phyloP scores from a whole-genome alignment of 2,329 filamentous ascomycete species.

The Leptosphaerulina australis region DNA sequence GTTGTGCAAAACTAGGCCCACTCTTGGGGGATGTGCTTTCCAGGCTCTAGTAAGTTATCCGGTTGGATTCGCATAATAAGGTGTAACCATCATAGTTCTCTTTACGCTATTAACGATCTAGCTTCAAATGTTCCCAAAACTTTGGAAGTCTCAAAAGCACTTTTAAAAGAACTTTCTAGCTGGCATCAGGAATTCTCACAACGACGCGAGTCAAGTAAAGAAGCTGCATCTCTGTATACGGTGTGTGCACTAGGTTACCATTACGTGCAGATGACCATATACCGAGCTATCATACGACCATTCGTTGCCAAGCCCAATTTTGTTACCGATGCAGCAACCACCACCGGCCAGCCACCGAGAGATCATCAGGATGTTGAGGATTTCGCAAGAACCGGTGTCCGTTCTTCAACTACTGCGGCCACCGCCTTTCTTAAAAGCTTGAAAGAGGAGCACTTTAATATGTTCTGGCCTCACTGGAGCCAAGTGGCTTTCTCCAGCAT shows the following conservation, averaged over 20 bases:
- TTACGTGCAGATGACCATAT: slow-evolving; percentile 19
- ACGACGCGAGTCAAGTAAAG: no score
- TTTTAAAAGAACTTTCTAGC: no score
- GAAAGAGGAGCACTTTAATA: slow-evolving; percentile 12
- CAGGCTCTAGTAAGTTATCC: slow-evolving; percentile 9
- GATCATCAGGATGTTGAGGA: no score
- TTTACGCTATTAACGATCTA: no score
- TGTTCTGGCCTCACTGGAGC: slow-evolving; percentile 23
- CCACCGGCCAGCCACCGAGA: no score
- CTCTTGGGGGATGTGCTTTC: slow-evolving; percentile 6
- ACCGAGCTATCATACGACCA: slow-evolving; percentile 16
- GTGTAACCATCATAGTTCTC: no score
- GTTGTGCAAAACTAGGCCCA: background rate
- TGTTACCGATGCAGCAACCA: background rate
- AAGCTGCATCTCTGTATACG: background rate
- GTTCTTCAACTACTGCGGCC: slow-evolving; percentile 8
- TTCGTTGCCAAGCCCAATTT: slow-evolving; percentile 8
- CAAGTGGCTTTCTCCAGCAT: slow-evolving; percentile 20
- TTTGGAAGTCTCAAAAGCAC: no score
- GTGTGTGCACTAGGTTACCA: slow-evolving; percentile 11
- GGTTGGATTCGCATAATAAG: background rate
- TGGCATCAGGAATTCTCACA: no score
- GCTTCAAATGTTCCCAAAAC: no score
- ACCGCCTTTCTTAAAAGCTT: slow-evolving; percentile 7
- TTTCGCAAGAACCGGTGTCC: slow-evolving; percentile 13